Percentiles rank a stretch among this genome's conserved stretches.
Evolutionary conservation across 176 grass and related monocot genomes (phyloP).

Genomic region (Rhynchospora breviuscula): DNA sequence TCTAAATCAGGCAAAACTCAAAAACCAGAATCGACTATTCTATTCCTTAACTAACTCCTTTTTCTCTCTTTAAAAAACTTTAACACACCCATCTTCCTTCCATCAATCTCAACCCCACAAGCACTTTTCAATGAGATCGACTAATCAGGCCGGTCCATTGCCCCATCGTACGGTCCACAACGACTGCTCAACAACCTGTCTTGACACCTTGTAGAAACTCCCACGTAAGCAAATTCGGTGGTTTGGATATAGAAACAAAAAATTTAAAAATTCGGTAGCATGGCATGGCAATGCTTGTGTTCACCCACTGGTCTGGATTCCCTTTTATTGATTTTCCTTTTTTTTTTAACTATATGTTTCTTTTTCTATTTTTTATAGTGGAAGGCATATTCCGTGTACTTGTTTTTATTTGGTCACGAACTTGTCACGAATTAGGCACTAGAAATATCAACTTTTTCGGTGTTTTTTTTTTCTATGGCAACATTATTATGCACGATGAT

Average conservation of each 20-base stretch:
- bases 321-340: neutral
- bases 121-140: neutral
- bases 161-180: constrained; percentile 8
- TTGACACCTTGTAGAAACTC: neutral
- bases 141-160: neutral
- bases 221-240: neutral
- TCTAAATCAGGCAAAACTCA: neutral
- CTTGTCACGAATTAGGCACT: neutral
- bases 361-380: neutral
- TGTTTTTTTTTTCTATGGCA: neutral
- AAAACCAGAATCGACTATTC: neutral
- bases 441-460: neutral
- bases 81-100: neutral
- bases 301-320: neutral
- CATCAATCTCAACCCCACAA: constrained; percentile 4
- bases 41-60: neutral
- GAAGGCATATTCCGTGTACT: neutral
- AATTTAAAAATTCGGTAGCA: neutral
- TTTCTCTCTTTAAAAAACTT: neutral
- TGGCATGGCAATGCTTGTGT: neutral
- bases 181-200: constrained; percentile 12
- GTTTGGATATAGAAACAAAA: neutral
- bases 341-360: neutral
- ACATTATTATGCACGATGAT: neutral
- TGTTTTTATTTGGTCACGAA: neutral